Conservation (phyloP, 1,139 yeast genomes). For the Taiozyma onychis region DNA sequence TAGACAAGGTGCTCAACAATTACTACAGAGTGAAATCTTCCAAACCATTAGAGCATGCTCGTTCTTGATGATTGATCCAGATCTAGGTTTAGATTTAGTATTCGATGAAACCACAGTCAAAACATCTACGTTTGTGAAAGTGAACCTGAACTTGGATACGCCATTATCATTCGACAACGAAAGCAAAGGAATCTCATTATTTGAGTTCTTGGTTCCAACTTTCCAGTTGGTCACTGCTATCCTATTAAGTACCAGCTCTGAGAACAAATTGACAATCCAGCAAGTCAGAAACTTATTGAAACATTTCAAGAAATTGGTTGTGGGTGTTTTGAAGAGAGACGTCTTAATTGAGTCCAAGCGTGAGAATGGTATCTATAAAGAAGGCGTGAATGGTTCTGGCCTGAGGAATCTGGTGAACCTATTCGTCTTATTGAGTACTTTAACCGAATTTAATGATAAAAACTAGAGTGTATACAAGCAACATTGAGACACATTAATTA, state of each 20-base stretch:
- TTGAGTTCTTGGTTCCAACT: slow-evolving; percentile 70
- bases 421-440: slow-evolving; percentile 50
- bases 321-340: slow-evolving; percentile 70
- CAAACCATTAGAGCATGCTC: slow-evolving; percentile 51
- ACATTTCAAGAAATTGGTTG: slow-evolving; percentile 51
- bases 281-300: slow-evolving; percentile 49
- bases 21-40: slow-evolving; percentile 71
- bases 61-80: slow-evolving; percentile 70
- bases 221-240: slow-evolving; percentile 70
- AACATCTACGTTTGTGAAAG: slow-evolving; percentile 30
- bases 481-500: background rate
- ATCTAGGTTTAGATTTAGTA: slow-evolving; percentile 55
- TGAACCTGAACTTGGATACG: slow-evolving; percentile 46
- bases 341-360: slow-evolving; percentile 29
- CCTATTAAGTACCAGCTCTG: slow-evolving; percentile 72
- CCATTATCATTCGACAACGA: slow-evolving; percentile 34
- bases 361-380: slow-evolving; percentile 20
- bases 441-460: slow-evolving; percentile 36
- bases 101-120: slow-evolving; percentile 30
- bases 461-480: slow-evolving; percentile 1
- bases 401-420: slow-evolving; percentile 49
- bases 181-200: slow-evolving; percentile 42
- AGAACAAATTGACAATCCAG: slow-evolving; percentile 56
- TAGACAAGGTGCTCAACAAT: slow-evolving; percentile 67
- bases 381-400: slow-evolving; percentile 26